Evolutionary conservation across 345 rosid species (phyloP).

Genomic region (Gossypium stocksii): DNA sequence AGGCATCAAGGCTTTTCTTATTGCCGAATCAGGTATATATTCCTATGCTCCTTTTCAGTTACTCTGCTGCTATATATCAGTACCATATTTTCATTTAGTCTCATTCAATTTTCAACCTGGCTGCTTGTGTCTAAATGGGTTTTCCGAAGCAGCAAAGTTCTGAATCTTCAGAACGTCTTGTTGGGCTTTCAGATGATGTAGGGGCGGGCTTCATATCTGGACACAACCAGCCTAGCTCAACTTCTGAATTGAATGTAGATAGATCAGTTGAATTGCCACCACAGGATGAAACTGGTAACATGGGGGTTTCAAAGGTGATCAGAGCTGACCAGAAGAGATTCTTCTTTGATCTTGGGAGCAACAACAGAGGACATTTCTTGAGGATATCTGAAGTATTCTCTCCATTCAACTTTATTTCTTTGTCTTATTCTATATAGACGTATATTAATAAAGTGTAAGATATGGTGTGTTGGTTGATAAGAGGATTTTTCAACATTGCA

Average conservation of each 20-base stretch:
- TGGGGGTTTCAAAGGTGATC: slow-evolving; percentile 71
- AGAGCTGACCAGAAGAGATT: slow-evolving; percentile 93
- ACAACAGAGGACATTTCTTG: slow-evolving; percentile 90
- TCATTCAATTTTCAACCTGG: slow-evolving; percentile 18
- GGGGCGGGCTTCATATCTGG: slow-evolving; percentile 99
- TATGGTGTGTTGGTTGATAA: neutral
- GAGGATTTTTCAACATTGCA: slow-evolving; percentile 23
- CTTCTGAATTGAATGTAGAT: slow-evolving; percentile 68
- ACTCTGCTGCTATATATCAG: neutral
- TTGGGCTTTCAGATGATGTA: slow-evolving; percentile 95
- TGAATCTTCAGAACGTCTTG: slow-evolving; percentile 65
- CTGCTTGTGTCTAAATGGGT: slow-evolving; percentile 3
- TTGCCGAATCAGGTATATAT: slow-evolving; percentile 68
- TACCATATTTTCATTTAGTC: slow-evolving; percentile 12
- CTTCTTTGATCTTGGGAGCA: slow-evolving; percentile 94
- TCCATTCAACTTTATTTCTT: neutral
- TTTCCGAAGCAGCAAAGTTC: slow-evolving; percentile 52
- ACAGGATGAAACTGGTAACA: slow-evolving; percentile 63
- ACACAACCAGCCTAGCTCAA: slow-evolving; percentile 62
- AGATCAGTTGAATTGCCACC: slow-evolving; percentile 62
- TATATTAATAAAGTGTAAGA: neutral
- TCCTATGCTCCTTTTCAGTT: slow-evolving; percentile 10
- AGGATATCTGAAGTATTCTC: slow-evolving; percentile 82
- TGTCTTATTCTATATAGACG: neutral
- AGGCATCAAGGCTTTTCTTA: slow-evolving; percentile 67